These are phyloP conservation scores for Globisporangium nunn DNA, from an alignment of 352 stramenopile genomes.

Conservation along the genomic window DNA sequence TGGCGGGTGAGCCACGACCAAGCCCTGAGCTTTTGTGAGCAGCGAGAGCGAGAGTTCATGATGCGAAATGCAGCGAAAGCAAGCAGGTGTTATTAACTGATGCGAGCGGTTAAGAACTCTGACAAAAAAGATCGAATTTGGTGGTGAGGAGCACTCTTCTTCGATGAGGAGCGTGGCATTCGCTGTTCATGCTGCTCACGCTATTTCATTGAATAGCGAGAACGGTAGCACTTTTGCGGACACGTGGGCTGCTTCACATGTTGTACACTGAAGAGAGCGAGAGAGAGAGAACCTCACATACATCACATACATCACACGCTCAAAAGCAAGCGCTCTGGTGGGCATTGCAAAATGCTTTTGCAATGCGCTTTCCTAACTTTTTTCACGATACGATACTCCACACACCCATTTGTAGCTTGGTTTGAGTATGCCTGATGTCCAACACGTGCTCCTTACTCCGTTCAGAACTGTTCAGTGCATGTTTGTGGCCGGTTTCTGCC, in stretches of 20 bases:
- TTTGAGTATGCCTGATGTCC: neutral
- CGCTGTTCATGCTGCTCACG: neutral
- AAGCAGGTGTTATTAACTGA: too few relatives aligned
- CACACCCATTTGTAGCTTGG: neutral
- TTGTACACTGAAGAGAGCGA: too few relatives aligned
- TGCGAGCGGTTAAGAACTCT: neutral
- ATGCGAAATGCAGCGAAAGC: too few relatives aligned
- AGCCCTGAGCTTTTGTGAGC: too few relatives aligned
- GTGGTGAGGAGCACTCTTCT: neutral
- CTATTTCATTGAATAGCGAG: neutral
- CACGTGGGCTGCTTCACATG: too few relatives aligned
- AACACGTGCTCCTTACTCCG: neutral
- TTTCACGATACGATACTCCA: neutral
- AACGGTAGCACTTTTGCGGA: too few relatives aligned
- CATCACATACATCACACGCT: too few relatives aligned
- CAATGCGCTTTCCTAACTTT: neutral
- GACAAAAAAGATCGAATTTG: neutral
- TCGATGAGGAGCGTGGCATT: neutral
- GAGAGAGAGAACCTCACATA: too few relatives aligned
- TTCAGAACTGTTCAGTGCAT: neutral
- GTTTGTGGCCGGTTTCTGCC: neutral
- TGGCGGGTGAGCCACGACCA: too few relatives aligned
- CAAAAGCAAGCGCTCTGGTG: too few relatives aligned
- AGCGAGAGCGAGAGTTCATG: too few relatives aligned
- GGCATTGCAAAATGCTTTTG: too few relatives aligned